Percentiles rank a stretch among this genome's conserved stretches.
phyloP scores from a whole-genome alignment of 202 grass and related monocot genomes.

The Saccharum hybrid region DNA sequence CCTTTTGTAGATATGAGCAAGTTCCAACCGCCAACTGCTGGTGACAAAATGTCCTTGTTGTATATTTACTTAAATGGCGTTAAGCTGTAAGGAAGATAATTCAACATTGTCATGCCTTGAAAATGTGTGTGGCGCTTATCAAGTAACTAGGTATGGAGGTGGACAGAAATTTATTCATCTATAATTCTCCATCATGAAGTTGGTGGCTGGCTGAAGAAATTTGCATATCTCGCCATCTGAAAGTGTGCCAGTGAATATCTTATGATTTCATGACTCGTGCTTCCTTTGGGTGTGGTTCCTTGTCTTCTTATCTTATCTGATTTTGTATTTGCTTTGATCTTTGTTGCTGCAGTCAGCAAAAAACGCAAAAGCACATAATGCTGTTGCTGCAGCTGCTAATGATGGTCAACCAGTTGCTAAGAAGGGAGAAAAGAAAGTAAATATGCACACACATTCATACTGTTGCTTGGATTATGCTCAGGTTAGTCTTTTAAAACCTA shows the following conservation, averaged over 20 bases:
- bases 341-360: slow-evolving; percentile 73
- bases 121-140: neutral
- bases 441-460: slow-evolving; percentile 93
- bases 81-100: slow-evolving; percentile 6
- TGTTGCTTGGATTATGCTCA: slow-evolving; percentile 99
- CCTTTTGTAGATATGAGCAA: neutral
- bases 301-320: slow-evolving; percentile 8
- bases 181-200: slow-evolving; percentile 4
- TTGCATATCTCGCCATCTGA: slow-evolving; percentile 10
- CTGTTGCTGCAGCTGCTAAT: slow-evolving; percentile 63
- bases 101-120: slow-evolving; percentile 3
- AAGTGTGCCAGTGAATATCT: neutral
- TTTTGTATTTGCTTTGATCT: slow-evolving; percentile 29
- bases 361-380: slow-evolving; percentile 79
- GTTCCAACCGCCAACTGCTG: neutral
- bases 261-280: neutral
- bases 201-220: slow-evolving; percentile 25
- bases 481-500: slow-evolving; percentile 43
- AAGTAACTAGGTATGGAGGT: neutral
- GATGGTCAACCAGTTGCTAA: slow-evolving; percentile 60
- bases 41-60: slow-evolving; percentile 22
- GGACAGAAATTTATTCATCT: slow-evolving; percentile 15
- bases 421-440: slow-evolving; percentile 96
- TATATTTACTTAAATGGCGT: slow-evolving; percentile 3
- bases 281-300: neutral